phyloP scores from a whole-genome alignment of 768 basidiomycete species.

The Suillus lakei region DNA sequence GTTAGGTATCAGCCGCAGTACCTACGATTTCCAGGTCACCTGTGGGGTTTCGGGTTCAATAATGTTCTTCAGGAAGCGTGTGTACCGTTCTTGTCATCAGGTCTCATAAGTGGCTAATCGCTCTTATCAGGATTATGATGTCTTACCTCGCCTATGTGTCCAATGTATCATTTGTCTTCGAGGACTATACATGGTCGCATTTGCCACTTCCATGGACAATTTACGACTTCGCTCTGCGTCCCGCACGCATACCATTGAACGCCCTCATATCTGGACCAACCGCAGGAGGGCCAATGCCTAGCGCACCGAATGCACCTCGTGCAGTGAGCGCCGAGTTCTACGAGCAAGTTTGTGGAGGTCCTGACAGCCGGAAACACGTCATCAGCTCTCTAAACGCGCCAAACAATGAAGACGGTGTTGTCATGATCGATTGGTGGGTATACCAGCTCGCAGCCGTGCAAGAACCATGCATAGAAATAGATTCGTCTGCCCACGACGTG shows the following conservation, averaged over 20 bases:
- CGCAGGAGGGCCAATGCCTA: constrained; percentile 49
- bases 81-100: constrained; percentile 23
- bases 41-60: constrained; percentile 67
- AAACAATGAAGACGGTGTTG: constrained; percentile 42
- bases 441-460: constrained; percentile 40
- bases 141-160: constrained; percentile 55
- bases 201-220: constrained; percentile 56
- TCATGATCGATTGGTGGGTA: constrained; percentile 57
- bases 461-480: constrained; percentile 49
- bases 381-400: constrained; percentile 43
- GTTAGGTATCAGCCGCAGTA: constrained; percentile 35
- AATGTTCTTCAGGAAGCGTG: constrained; percentile 67
- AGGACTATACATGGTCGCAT: constrained; percentile 66
- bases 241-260: constrained; percentile 57
- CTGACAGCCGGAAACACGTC: constrained; percentile 34
- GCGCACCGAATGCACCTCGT: constrained; percentile 27
- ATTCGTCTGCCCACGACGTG: constrained; percentile 42
- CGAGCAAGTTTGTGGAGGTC: constrained; percentile 47
- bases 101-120: constrained; percentile 2
- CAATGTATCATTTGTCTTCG: constrained; percentile 63
- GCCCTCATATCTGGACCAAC: constrained; percentile 62
- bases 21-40: constrained; percentile 55
- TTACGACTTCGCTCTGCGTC: constrained; percentile 57
- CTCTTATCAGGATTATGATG: constrained; percentile 45
- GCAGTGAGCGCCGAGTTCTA: constrained; percentile 57